Evolutionary conservation across 2,329 filamentous ascomycete species (phyloP), one percentile per base, ranked within the genome.

Genomic region (Botrytis sinoallii): DNA sequence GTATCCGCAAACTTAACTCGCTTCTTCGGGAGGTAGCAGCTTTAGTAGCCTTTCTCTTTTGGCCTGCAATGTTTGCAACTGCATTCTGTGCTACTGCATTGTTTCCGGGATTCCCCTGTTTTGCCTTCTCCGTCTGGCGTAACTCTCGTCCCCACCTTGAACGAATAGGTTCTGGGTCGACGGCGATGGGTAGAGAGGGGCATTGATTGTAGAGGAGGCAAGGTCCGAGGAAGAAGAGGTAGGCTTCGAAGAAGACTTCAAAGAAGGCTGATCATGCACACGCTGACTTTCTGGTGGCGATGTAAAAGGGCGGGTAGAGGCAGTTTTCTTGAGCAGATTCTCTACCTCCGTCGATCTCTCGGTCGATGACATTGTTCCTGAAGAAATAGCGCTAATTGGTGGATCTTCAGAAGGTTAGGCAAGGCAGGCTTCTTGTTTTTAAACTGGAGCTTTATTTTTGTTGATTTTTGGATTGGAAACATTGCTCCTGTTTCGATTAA

Each of bases 331-430:
- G 16, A 44, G 42, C 42, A 6, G 42, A 5, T 18, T 18, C 14
- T 44, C 5, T 18, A 18, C 1, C 5, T 44, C 16, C 4, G 42
- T 44, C 16, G 42, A 7, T 44, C 4, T 46, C 18, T 46, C 8
- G 3, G 18, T 20, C 18, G 18, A 18, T 46, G 18, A 20, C 18
- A 46, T 20, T 48, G 8, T 25, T 48, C 46, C 20, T 48, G 25
- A n/a, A 52, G 48, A 52, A 52, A 22, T 5, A n/a, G 10, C 4
- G 14, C 25, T 4, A 6, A 52, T 4, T 52, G 48, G 10, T 52
- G 10, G 0, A n/a, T 9, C 4, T 9, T 5, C 4, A n/a, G 48
- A 12, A 12, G 6, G 8, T 8, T 3, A 25, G 8, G 44, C 20
- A 46, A 46, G 22, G 32, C 32, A 32, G 32, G 32, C 3, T 32